Evolutionary conservation across 192 early-diverging fungal species (phyloP), one percentile per base, ranked within the genome.

Genomic region (Podila epigama): DNA sequence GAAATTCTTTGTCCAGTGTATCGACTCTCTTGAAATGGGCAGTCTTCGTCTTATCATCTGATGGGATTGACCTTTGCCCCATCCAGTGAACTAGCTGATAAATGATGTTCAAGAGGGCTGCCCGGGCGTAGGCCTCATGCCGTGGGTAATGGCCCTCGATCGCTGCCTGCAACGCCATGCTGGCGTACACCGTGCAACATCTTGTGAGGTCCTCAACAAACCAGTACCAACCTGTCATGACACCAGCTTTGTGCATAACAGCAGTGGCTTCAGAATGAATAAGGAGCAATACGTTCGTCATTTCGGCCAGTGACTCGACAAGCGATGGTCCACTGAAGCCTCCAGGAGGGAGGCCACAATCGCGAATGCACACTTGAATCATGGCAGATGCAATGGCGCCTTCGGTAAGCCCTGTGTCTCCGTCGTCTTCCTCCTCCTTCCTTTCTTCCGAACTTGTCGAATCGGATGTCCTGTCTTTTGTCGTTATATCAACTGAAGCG

Each of bases 311-410:
- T 0, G 79, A 66, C 1, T 80, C 70, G 12, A 72, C 54, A 36
- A 28, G 68, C 2, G 64, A 61, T 1, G 64, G 33, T 1, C 79
- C 79, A 3, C 56, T 58, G 29, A 64, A 28, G 0, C 79, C 79
- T 12, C 64, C 63, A 13, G 34, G 32, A 12, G 69, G 79, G 5
- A 80, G 62, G 15, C 79, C 79, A n/a, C 69, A 80, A 20, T 80
- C 65, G 13, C 29, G 31, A 39, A 80, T 73, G 51, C 79, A 80
- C 4, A 7, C 37, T n/a, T 80, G 53, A 16, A 80, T 66, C 0
- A 80, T 51, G 22, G 58, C 51, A 0, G 63, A 57, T 0, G 54
- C n/a, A n/a, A n/a, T n/a, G n/a, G n/a, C n/a, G n/a, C n/a, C n/a
- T n/a, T n/a, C n/a, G n/a, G n/a, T n/a, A n/a, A n/a, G n/a, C n/a